Evolutionary conservation across 495 filamentous ascomycete genomes (phyloP), one percentile per base, ranked within the genome.

Genomic region (Daldinia bambusicola): DNA sequence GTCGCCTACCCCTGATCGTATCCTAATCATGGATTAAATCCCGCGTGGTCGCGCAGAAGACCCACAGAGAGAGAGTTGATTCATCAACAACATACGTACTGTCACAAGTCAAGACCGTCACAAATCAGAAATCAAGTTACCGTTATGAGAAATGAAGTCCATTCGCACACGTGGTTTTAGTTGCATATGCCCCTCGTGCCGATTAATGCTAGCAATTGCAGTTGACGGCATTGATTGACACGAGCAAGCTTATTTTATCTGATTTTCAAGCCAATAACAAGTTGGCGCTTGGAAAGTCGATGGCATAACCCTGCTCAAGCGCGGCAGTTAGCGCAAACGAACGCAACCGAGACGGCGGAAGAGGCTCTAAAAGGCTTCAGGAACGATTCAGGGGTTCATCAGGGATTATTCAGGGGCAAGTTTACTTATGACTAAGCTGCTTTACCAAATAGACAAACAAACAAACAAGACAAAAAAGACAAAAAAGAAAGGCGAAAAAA

Each of bases 131-230:
- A 63, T 60, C 60, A 63, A 38, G 43, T 31, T 1, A 26, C 26
- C 26, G 51, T 48, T 22, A 45, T 34, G 4, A 56, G 14, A 43
- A 45, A 58, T 53, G 10, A 53, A 64, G 48, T 43, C 37, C 34
- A 55, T 58, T 69, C 48, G 53, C 55, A 50, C 67, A 64, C 67
- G 67, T 69, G 55, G 60, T 45, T 43, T 64, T 64, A 60, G 55
- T 45, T 70, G 61, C 61, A 57, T 65, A 56, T 40, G 34, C 30
- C 31, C 7, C 51, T 34, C 38, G 22, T 10, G 20, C 43, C 37
- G 30, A 13, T 45, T 43, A 8, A 40, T 62, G 68, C 68, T 66
- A 58, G 63, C 53, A 43, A 71, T 67, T 43, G 43, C 41, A 66
- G 45, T 36, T 45, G 31, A 45, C 63, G 58, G 69, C 58, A 67